Conservation (phyloP, 345 rosid genomes). For the Linum trigynum region DNA sequence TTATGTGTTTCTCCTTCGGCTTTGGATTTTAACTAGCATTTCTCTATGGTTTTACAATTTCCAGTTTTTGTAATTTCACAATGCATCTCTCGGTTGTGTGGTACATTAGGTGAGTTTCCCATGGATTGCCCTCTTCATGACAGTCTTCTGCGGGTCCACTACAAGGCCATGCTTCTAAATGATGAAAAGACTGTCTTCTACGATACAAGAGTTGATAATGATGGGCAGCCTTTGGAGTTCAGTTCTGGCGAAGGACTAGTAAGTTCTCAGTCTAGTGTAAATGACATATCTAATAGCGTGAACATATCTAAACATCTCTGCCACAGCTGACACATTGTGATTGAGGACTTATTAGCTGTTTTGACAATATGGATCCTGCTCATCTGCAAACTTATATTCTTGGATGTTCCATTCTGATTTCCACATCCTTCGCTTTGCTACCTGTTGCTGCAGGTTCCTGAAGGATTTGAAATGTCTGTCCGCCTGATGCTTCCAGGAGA, state of each 20-base stretch:
- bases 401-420: neutral
- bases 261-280: conserved; percentile 24
- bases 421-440: neutral
- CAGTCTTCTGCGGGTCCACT: conserved; percentile 68
- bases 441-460: conserved; percentile 55
- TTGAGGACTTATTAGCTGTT: neutral
- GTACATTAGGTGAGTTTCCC: conserved; percentile 80
- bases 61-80: neutral
- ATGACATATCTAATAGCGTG: neutral
- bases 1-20: neutral
- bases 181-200: conserved; percentile 66
- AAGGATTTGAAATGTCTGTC: conserved; percentile 95
- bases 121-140: conserved; percentile 98
- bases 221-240: conserved; percentile 81
- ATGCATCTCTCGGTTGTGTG: conserved; percentile 1
- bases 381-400: neutral
- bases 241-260: conserved; percentile 94
- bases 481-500: conserved; percentile 96
- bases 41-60: neutral
- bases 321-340: neutral
- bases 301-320: neutral
- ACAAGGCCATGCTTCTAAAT: conserved; percentile 82
- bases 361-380: too few relatives aligned
- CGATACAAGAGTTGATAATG: conserved; percentile 63
- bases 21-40: conserved; percentile 4